Evolutionary conservation across 192 early-diverging fungal genomes (phyloP).

Genomic region (Backusella tuberculispora): DNA sequence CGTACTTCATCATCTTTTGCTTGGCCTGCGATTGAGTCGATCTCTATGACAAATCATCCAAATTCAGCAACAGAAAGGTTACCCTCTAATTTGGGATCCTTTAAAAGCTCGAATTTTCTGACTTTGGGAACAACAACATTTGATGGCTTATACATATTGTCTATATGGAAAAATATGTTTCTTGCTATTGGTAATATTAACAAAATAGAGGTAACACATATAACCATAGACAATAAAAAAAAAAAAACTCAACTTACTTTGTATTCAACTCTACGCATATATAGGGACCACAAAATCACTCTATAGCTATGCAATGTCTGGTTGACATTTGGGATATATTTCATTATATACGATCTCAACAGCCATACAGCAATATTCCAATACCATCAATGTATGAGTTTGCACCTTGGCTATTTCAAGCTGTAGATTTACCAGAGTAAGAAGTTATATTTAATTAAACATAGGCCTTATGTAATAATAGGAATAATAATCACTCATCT

Average conservation of each 20-base stretch:
- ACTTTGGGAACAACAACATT: conserved; percentile 52
- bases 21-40: conserved; percentile 23
- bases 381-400: conserved; percentile 79
- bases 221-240: not conserved
- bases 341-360: conserved; percentile 47
- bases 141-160: conserved; percentile 45
- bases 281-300: conserved; percentile 61
- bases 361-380: conserved; percentile 56
- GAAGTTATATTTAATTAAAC: not conserved
- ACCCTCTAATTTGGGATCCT: conserved; percentile 49
- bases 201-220: conserved; percentile 47
- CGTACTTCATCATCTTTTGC: conserved; percentile 42
- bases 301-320: conserved; percentile 65
- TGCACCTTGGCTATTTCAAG: conserved; percentile 78
- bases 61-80: conserved; percentile 51
- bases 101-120: conserved; percentile 60
- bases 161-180: conserved; percentile 80
- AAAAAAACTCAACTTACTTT: not conserved
- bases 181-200: conserved; percentile 79
- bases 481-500: not conserved
- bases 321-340: conserved; percentile 72
- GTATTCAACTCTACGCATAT: not conserved
- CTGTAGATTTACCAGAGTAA: conserved; percentile 62
- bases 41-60: conserved; percentile 20
- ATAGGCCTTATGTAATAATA: not conserved